Evolutionary conservation across 2,329 filamentous ascomycete genomes (phyloP).

Genomic region (Fusarium setosum): DNA sequence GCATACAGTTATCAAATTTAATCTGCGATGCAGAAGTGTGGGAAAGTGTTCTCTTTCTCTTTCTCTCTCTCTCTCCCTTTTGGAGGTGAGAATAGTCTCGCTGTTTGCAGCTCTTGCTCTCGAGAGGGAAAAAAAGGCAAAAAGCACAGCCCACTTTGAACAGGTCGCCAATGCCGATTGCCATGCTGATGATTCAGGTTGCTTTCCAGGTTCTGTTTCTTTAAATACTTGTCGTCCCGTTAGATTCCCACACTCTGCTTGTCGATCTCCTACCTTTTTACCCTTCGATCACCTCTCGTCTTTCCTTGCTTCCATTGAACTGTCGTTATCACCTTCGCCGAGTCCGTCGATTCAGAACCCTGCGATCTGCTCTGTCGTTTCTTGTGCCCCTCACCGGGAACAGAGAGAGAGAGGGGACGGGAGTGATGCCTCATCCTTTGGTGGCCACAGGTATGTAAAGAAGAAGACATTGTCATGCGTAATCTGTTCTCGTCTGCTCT

Average conservation of each 20-base stretch:
- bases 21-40: neutral
- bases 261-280: neutral
- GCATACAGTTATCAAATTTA: too few species aligned
- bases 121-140: constrained; percentile 1
- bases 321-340: too few species aligned
- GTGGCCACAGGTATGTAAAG: constrained; percentile 37
- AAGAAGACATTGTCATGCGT: neutral
- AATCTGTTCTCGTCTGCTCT: neutral
- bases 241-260: constrained; percentile 9
- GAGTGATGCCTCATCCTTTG: constrained; percentile 36
- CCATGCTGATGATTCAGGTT: constrained; percentile 12
- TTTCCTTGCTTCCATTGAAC: neutral
- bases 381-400: neutral
- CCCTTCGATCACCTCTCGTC: neutral
- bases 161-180: neutral
- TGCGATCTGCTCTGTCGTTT: constrained; percentile 3
- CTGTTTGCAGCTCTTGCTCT: neutral
- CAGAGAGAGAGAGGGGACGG: constrained; percentile 1
- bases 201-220: constrained; percentile 4
- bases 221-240: constrained; percentile 22
- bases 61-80: too few species aligned
- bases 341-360: too few species aligned
- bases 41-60: too few species aligned
- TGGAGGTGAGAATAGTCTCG: too few species aligned
- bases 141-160: constrained; percentile 23